Conservation (phyloP, 352 stramenopile species). For the Phytophthora tentaculata region DNA sequence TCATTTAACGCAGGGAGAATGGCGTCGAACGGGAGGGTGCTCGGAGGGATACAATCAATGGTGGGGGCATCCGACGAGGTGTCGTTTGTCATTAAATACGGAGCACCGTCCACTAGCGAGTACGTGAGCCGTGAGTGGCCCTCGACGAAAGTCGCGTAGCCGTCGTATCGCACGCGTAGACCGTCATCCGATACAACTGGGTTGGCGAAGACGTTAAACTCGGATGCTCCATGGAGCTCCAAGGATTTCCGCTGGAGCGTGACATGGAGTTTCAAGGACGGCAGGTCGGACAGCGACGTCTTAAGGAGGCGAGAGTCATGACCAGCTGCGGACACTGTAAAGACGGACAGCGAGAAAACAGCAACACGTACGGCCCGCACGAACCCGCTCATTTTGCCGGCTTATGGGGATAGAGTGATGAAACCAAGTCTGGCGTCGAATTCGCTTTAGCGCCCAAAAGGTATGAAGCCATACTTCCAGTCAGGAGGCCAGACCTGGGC, state of each 20-base stretch:
- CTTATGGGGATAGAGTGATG: not conserved
- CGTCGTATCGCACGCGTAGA: slow-evolving; percentile 29
- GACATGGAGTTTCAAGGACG: slow-evolving; percentile 43
- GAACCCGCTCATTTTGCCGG: slow-evolving; percentile 7
- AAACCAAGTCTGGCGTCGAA: slow-evolving; percentile 1
- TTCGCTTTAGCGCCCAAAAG: not conserved
- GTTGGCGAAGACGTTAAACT: slow-evolving; percentile 40
- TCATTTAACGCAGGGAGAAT: slow-evolving; percentile 29
- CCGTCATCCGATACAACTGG: slow-evolving; percentile 29
- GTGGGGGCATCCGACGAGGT: slow-evolving; percentile 8
- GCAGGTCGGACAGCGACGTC: slow-evolving; percentile 21
- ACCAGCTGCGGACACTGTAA: not conserved
- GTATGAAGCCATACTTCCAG: slow-evolving; percentile 13
- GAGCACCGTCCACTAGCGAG: slow-evolving; percentile 28
- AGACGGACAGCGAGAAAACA: slow-evolving; percentile 1
- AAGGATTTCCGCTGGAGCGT: slow-evolving; percentile 36
- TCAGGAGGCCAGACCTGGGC: not conserved
- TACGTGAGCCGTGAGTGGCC: slow-evolving; percentile 33
- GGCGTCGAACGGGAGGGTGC: slow-evolving; percentile 22
- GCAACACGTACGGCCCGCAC: not conserved
- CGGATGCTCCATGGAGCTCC: slow-evolving; percentile 23
- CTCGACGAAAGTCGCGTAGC: slow-evolving; percentile 35
- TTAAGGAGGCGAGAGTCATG: slow-evolving; percentile 1
- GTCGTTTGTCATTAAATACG: slow-evolving; percentile 34
- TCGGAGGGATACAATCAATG: slow-evolving; percentile 26